phyloP scores from a whole-genome alignment of 495 filamentous ascomycete genomes.

The Thozetella sp. region DNA sequence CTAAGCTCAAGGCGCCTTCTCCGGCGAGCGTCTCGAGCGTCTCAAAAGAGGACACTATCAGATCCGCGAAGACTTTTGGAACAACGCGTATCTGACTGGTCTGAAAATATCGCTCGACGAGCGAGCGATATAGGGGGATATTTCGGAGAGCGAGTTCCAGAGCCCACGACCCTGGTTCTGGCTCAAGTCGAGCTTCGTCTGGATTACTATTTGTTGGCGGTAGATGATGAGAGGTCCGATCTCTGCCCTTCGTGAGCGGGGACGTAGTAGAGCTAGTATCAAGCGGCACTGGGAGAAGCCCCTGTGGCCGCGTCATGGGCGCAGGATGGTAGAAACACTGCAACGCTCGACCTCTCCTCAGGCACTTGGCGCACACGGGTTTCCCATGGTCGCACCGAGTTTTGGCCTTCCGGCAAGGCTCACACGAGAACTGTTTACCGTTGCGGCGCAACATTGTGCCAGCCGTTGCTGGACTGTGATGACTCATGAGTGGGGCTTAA shows the following conservation, averaged over 20 bases:
- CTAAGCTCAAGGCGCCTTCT: not conserved
- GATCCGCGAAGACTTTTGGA: not conserved
- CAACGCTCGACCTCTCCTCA: not conserved
- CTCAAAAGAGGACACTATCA: not conserved
- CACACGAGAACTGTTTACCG: not conserved
- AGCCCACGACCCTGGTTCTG: not conserved
- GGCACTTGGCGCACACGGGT: not conserved
- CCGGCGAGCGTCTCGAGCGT: not conserved
- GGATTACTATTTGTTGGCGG: not conserved
- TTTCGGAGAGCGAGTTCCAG: not conserved
- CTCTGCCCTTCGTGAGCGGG: not conserved
- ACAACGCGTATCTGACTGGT: not conserved
- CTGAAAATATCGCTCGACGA: not conserved
- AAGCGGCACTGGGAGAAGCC: not conserved
- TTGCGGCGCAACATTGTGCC: not conserved
- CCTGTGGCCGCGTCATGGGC: not conserved
- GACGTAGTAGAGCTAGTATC: not conserved
- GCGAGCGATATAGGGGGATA: not conserved
- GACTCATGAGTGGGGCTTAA: not conserved
- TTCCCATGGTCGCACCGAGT: not conserved
- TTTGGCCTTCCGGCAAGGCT: not conserved
- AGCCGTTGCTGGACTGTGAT: not conserved
- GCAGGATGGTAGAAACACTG: not conserved
- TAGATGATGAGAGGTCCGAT: not conserved
- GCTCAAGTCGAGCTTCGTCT: not conserved